Evolutionary conservation across 306 rosid species (phyloP).

Genomic region (Purshia tridentata): DNA sequence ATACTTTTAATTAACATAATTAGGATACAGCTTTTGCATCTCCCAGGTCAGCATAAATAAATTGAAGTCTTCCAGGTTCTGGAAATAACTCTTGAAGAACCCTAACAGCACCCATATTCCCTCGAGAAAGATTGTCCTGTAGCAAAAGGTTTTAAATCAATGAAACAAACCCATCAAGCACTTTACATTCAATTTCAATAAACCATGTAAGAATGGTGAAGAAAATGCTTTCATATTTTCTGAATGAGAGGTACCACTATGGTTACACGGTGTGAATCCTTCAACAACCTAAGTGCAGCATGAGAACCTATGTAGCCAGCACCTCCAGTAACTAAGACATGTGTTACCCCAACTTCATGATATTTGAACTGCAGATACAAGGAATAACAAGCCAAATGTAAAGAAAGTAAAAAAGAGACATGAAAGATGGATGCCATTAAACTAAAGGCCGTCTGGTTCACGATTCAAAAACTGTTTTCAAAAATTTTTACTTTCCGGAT

Average conservation of each 20-base stretch:
- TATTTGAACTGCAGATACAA: constrained; percentile 51
- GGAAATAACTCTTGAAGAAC: constrained; percentile 75
- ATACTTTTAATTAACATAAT: not conserved
- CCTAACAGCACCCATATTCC: constrained; percentile 83
- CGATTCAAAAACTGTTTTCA: too few species aligned
- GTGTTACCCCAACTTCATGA: constrained; percentile 68
- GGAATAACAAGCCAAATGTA: not conserved
- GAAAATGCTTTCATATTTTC: not conserved
- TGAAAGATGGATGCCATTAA: too few species aligned
- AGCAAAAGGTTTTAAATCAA: not conserved
- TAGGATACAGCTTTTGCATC: constrained; percentile 77
- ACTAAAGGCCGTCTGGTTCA: too few species aligned
- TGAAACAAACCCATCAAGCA: not conserved
- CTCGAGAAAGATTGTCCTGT: constrained; percentile 86
- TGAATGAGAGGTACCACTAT: constrained; percentile 60
- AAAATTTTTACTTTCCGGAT: too few species aligned
- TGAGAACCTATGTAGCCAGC: constrained; percentile 98
- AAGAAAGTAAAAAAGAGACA: not conserved
- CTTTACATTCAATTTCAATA: not conserved
- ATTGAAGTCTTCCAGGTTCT: constrained; percentile 84
- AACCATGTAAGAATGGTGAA: not conserved
- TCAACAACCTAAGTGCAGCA: constrained; percentile 77
- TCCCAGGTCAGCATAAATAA: constrained; percentile 87
- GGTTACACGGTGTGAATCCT: constrained; percentile 78
- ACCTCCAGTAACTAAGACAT: constrained; percentile 91